Evolutionary conservation across 2,329 filamentous ascomycete genomes (phyloP), one percentile per base, ranked within the genome.

Genomic region (Pseudogymnoascus sp.): DNA sequence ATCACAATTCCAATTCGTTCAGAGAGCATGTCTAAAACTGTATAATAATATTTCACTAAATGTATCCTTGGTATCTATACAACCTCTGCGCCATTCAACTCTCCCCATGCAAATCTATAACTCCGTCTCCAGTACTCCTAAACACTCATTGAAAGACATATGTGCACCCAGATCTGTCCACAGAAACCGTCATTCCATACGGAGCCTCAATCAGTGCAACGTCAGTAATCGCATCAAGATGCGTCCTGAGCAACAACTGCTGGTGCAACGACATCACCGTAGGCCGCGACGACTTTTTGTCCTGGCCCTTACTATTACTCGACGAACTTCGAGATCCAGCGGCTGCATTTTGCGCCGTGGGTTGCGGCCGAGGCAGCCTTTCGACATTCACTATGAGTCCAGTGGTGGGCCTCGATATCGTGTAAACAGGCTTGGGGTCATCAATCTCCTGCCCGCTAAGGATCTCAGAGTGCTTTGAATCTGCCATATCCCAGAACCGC

Each of bases 161-260:
- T 52, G 97, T 86, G 73, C 93, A 88, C 0, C 95, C 95, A 40
- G 88, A 90, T 69, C 93, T 82, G 79, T 99, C 95, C 61, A 89
- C 93, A 67, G 90, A 96, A 59, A 97, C 81, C 35, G 93, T 89
- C 91, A 97, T 97, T 4, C 89, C 89, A 74, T 96, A 97, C 23
- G 95, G 95, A 67, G 85, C 81, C 78, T 97, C 91, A 68, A 99
- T 75, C 71, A 97, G 78, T n/a, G 89, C 89, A 68, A 97, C 87
- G 76, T 97, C 93, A 71, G 90, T 83, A 64, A 99, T 87, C 3
- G 87, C 87, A 76, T 99, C 95, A 70, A 97, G 75, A 76, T 99
- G 95, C 63, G 88, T 91, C 72, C 87, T 89, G 63, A 97, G 77
- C 68, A 99, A 75, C 75, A 91, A 86, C 74, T 96, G 91, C 73